Conservation (phyloP, 2,329 filamentous ascomycete species). For the Xylariaceae sp. region DNA sequence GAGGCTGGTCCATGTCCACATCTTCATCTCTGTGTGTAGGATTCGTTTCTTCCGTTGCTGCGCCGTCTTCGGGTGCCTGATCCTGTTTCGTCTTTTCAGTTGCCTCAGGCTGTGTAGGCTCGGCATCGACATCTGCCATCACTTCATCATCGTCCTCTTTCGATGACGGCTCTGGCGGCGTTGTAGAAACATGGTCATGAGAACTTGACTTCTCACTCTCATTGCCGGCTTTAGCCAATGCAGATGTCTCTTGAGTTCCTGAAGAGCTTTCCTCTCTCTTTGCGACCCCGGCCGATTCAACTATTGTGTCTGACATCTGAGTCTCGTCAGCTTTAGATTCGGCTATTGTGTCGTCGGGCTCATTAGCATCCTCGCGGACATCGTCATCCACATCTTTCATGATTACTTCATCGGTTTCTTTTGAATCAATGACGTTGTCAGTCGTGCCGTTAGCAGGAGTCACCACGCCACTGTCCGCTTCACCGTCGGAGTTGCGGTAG, state of each 20-base stretch:
- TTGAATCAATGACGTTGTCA: constrained; percentile 34
- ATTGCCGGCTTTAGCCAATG: constrained; percentile 29
- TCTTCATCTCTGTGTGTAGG: constrained; percentile 45
- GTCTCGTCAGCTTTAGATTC: constrained; percentile 21
- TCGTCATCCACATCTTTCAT: constrained; percentile 30
- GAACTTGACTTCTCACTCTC: constrained; percentile 18
- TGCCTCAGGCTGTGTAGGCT: constrained; percentile 15
- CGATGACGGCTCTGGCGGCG: constrained; percentile 12
- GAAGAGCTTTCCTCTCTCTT: constrained; percentile 26
- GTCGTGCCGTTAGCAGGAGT: constrained; percentile 36
- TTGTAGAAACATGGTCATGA: constrained; percentile 9
- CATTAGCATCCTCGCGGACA: constrained; percentile 24
- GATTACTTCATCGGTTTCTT: constrained; percentile 38
- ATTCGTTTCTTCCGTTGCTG: constrained; percentile 27
- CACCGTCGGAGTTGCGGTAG: constrained; percentile 42
- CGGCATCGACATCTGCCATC: constrained; percentile 25
- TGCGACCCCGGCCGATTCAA: constrained; percentile 18
- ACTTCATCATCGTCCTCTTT: constrained; percentile 25
- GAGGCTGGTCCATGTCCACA: constrained; percentile 44
- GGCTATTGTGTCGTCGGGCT: constrained; percentile 30
- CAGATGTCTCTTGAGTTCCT: constrained; percentile 29
- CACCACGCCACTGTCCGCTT: constrained; percentile 38
- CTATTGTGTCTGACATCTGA: constrained; percentile 19
- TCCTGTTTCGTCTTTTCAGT: constrained; percentile 22
- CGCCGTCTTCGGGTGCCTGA: constrained; percentile 23